These are phyloP conservation scores for Lactarius evosmus DNA, from an alignment of 768 basidiomycete species.

Conservation along the genomic window DNA sequence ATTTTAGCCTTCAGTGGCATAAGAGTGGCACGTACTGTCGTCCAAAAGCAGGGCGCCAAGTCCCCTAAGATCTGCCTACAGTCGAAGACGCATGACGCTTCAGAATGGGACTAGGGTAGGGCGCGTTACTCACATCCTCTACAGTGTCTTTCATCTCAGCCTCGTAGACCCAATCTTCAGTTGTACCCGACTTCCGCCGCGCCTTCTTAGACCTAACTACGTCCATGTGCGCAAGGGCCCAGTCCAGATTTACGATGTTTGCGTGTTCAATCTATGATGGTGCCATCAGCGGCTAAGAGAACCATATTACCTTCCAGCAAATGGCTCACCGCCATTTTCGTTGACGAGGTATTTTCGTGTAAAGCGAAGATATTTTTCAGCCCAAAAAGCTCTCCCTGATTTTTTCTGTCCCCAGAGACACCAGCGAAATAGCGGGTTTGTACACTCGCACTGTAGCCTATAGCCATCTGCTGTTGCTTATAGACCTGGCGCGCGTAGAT, in stretches of 20 bases:
- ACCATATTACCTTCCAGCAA: background rate
- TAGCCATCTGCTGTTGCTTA: conserved; percentile 93
- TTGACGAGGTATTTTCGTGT: conserved; percentile 65
- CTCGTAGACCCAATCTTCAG: conserved; percentile 44
- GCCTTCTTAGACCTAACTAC: conserved; percentile 34
- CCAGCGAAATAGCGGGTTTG: conserved; percentile 85
- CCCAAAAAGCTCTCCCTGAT: conserved; percentile 83
- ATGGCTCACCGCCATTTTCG: conserved; percentile 64
- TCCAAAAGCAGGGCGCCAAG: conserved; percentile 53
- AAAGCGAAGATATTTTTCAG: conserved; percentile 81
- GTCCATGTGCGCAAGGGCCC: conserved; percentile 72
- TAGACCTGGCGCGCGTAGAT: conserved; percentile 89
- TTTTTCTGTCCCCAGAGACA: conserved; percentile 70
- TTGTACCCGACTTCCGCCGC: conserved; percentile 31
- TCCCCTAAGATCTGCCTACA: conserved; percentile 48
- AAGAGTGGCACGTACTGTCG: conserved; percentile 23
- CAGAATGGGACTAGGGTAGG: background rate
- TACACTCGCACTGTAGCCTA: conserved; percentile 78
- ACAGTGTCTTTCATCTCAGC: conserved; percentile 45
- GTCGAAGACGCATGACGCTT: background rate
- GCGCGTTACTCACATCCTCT: conserved; percentile 27
- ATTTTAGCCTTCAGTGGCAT: conserved; percentile 32
- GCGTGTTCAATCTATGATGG: conserved; percentile 69
- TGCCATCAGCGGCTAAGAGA: conserved; percentile 1
- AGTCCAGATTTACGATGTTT: conserved; percentile 69